Conservation (phyloP, 257 asterid species). For the Anisodus acutangulus region DNA sequence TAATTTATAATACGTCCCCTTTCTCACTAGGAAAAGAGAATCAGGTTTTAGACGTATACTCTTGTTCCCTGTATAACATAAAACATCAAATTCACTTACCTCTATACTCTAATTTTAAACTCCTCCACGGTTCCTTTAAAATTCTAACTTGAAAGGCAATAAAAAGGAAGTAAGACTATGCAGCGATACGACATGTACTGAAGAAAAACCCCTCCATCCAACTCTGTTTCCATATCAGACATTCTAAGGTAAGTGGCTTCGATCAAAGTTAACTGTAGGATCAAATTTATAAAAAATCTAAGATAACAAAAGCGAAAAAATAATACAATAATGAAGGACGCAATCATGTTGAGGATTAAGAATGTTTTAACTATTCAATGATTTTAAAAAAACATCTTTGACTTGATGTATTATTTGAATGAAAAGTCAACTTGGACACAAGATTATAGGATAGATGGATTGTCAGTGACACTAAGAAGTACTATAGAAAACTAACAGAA, state of each 20-base stretch:
- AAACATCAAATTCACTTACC: background rate
- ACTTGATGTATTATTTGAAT: slow-evolving; percentile 22
- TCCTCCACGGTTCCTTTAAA: slow-evolving; percentile 27
- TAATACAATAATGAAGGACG: background rate
- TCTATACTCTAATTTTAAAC: background rate
- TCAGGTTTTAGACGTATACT: background rate
- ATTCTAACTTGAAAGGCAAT: slow-evolving; percentile 56
- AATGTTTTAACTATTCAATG: slow-evolving; percentile 18
- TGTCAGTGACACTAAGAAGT: no score
- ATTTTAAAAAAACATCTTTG: background rate
- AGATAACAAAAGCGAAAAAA: background rate
- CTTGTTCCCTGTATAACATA: background rate
- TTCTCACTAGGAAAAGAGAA: background rate
- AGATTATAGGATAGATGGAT: no score
- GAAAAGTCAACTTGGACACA: no score
- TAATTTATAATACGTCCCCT: background rate
- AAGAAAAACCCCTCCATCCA: background rate
- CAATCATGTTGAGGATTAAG: background rate
- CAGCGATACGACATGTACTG: background rate
- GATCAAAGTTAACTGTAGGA: background rate
- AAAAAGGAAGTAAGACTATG: background rate
- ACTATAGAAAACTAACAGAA: slow-evolving; percentile 2
- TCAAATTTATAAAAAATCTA: background rate
- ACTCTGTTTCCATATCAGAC: background rate
- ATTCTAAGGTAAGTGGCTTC: slow-evolving; percentile 4